These are phyloP conservation scores for Salvia sclarea DNA, from an alignment of 305 asterid species.

Conservation along the genomic window DNA sequence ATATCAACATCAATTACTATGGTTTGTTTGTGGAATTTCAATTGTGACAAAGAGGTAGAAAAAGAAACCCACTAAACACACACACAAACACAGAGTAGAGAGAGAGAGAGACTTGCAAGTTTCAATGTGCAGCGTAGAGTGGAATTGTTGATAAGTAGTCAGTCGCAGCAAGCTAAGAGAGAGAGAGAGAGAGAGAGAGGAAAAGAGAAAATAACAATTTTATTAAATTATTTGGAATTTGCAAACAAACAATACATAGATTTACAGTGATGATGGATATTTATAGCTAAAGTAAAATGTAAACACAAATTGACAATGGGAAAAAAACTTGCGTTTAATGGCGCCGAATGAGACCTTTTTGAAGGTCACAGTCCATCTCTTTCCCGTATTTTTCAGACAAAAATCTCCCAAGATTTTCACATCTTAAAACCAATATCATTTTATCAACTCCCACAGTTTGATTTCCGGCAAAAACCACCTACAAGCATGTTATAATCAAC, in stretches of 20 bases:
- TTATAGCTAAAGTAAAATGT: conserved; percentile 24
- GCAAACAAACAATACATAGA: conserved; percentile 20
- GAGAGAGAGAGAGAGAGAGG: conserved; percentile 23
- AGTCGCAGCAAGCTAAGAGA: conserved; percentile 36
- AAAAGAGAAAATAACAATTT: background rate
- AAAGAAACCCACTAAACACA: no score
- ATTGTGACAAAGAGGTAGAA: conserved; percentile 8
- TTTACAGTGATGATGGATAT: conserved; percentile 6
- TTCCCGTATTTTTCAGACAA: conserved; percentile 5
- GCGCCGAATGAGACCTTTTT: conserved; percentile 40
- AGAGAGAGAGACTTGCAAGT: conserved; percentile 37
- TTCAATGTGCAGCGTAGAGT: conserved; percentile 44
- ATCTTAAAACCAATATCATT: background rate
- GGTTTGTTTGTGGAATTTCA: conserved; percentile 30
- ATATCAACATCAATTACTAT: conserved; percentile 25
- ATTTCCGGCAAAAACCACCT: conserved; percentile 3
- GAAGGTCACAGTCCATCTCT: conserved; percentile 34
- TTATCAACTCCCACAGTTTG: background rate
- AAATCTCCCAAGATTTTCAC: conserved; percentile 21
- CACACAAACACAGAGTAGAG: conserved; percentile 10
- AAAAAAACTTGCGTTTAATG: conserved; percentile 20
- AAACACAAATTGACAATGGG: conserved; percentile 27
- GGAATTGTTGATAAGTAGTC: conserved; percentile 49
- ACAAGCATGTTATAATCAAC: background rate
- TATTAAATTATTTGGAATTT: background rate